Percentiles rank a stretch among this genome's conserved stretches.
These are phyloP conservation scores for Talaromyces liani DNA, from an alignment of 495 filamentous ascomycete genomes.

Conservation along the genomic window DNA sequence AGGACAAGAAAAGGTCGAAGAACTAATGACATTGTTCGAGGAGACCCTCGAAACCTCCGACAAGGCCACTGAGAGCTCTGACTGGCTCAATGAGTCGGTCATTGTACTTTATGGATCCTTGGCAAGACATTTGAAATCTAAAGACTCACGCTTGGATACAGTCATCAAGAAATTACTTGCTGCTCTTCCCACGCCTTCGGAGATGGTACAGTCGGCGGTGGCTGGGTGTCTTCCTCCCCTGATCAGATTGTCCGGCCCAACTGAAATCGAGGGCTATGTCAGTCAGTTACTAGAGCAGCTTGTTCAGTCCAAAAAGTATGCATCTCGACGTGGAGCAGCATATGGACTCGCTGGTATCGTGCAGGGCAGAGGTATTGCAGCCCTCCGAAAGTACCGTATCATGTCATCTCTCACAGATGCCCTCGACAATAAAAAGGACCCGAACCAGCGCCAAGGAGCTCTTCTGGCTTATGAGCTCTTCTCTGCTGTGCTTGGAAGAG, in stretches of 20 bases:
- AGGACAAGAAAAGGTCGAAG: slow-evolving; percentile 73
- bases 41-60: slow-evolving; percentile 72
- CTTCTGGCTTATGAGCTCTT: slow-evolving; percentile 87
- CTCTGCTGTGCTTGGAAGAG: slow-evolving; percentile 72
- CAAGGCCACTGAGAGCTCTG: slow-evolving; percentile 66
- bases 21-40: slow-evolving; percentile 88
- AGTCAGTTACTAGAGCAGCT: slow-evolving; percentile 73
- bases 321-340: slow-evolving; percentile 82
- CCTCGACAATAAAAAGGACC: slow-evolving; percentile 85
- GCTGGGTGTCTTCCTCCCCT: slow-evolving; percentile 89
- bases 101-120: slow-evolving; percentile 94
- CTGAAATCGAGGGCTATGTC: slow-evolving; percentile 70
- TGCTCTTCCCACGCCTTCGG: slow-evolving; percentile 90
- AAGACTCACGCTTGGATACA: slow-evolving; percentile 74
- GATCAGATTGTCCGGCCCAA: slow-evolving; percentile 63
- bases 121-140: slow-evolving; percentile 74
- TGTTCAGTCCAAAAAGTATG: slow-evolving; percentile 79
- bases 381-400: slow-evolving; percentile 76
- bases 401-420: slow-evolving; percentile 70
- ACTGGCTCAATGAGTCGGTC: slow-evolving; percentile 90
- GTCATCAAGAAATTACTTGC: slow-evolving; percentile 77
- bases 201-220: slow-evolving; percentile 92
- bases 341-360: slow-evolving; percentile 92
- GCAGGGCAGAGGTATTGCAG: slow-evolving; percentile 73
- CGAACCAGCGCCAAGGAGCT: slow-evolving; percentile 79